A percentile compares a stretch with the other conserved stretches of the same genome.
These are phyloP conservation scores for Prunus dulcis DNA, from an alignment of 306 rosid genomes.

Conservation along the genomic window DNA sequence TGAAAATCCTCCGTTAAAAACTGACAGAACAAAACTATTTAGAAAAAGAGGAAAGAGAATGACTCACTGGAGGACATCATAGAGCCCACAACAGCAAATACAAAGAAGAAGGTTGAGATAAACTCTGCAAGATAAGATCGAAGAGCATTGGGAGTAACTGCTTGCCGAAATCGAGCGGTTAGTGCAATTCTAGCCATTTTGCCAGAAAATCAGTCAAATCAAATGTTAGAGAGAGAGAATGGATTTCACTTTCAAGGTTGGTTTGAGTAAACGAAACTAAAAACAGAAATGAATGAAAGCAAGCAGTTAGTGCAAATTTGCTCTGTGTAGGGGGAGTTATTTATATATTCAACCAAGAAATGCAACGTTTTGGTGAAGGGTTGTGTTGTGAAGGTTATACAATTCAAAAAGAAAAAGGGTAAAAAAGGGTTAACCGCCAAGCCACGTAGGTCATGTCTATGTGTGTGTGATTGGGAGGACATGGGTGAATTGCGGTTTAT, in stretches of 20 bases:
- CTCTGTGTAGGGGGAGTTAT: background rate
- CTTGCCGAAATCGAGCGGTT: conserved; percentile 46
- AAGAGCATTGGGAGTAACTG: conserved; percentile 54
- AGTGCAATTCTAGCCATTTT: conserved; percentile 55
- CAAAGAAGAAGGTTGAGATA: conserved; percentile 84
- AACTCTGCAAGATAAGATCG: conserved; percentile 83
- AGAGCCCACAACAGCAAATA: conserved; percentile 59
- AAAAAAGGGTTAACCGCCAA: background rate
- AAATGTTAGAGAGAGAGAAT: too few species aligned
- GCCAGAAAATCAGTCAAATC: background rate
- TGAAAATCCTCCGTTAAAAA: background rate
- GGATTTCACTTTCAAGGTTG: background rate
- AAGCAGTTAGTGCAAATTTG: background rate
- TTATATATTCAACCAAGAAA: background rate
- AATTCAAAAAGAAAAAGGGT: too few species aligned
- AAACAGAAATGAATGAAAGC: background rate
- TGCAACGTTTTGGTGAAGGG: conserved; percentile 10
- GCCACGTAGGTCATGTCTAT: background rate
- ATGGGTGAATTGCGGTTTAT: background rate
- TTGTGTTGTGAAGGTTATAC: background rate
- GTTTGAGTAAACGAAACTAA: background rate
- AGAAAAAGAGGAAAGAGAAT: too few species aligned
- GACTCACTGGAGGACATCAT: conserved; percentile 76
- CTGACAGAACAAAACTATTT: too few species aligned
- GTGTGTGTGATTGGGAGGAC: background rate